Base-by-base conservation (phyloP, 2,329 filamentous ascomycete species). In the Chaetomium sp. region DNA sequence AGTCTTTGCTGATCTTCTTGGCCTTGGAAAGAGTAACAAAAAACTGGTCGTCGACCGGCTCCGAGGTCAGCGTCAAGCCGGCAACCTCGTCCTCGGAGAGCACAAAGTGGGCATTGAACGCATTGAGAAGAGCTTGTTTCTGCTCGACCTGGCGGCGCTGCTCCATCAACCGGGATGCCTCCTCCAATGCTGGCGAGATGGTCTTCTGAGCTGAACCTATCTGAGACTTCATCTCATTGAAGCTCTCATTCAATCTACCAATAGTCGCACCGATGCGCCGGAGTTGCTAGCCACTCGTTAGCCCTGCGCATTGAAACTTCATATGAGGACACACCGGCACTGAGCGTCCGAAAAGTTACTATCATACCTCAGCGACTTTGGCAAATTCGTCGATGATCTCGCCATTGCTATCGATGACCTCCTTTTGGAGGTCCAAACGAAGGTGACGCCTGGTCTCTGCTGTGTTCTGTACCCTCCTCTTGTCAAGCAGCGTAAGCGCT, bases 361-460 rank as follows among this genome's bases (percentile, higher is more conserved):
- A 6, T 37, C 79, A 68, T 71, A 92, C 89, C 79, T 95, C 89
- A 35, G 91, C 89, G 61, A 99, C 90, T 54, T 85, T 80, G 38
- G 91, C 89, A 72, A 97, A 97, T 68, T 96, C 90, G 53, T 82
- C 78, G 56, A 97, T 84, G 60, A 97, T 88, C 61, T 89, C 84
- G 49, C 88, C 91, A 81, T 97, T 96, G 72, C 88, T 91, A 61
- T 92, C 84, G 55, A 97, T 91, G 40, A 96, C 88, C 67, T 97
- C 91, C 69, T 88, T 92, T 68, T 97, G 91, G 1, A 95, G 79
- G 67, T 95, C 85, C 1, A 95, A 72, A 12, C 91, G 84, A 12
- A 97, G 73, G 56, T 89, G 86, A 5, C 92, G 84, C 51, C 94
- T 81, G 2, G 85, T 87, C 62, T 91, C 88, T 8, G 88, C 79